Percentiles rank a stretch among this genome's conserved stretches.
These are phyloP conservation scores for Obelidium mucronatum DNA, from an alignment of 192 early-diverging fungal species.

Conservation along the genomic window DNA sequence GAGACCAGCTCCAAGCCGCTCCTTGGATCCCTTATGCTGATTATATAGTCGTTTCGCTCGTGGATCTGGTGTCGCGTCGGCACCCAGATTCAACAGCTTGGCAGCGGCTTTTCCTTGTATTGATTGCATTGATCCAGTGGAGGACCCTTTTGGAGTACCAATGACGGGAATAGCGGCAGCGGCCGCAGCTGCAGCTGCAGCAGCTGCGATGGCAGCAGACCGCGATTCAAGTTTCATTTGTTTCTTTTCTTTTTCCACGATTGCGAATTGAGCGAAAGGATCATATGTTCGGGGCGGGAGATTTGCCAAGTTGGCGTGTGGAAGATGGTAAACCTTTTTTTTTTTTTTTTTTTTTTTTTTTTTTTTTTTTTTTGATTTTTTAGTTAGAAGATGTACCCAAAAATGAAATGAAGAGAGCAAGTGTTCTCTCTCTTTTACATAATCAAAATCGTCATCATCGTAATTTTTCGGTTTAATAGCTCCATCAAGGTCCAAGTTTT, in stretches of 20 bases:
- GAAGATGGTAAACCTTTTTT: constrained; percentile 55
- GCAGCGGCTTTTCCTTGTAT: constrained; percentile 32
- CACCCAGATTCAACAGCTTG: constrained; percentile 25
- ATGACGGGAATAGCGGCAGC: neutral
- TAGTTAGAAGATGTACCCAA: constrained; percentile 21
- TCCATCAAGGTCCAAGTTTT: constrained; percentile 55
- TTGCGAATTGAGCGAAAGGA: constrained; percentile 44
- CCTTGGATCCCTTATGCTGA: constrained; percentile 18
- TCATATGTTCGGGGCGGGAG: constrained; percentile 45
- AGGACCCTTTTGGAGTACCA: neutral
- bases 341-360: neutral
- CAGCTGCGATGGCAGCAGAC: too few relatives aligned
- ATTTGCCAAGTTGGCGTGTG: constrained; percentile 48
- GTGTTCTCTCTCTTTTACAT: constrained; percentile 39
- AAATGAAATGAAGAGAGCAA: constrained; percentile 31
- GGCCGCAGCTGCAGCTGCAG: neutral
- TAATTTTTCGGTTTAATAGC: constrained; percentile 45
- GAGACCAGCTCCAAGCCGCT: neutral
- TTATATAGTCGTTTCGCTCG: constrained; percentile 1
- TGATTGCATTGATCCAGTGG: constrained; percentile 11
- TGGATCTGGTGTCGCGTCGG: constrained; percentile 3
- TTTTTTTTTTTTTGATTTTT: neutral
- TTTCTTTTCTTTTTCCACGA: constrained; percentile 8
- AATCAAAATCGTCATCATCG: constrained; percentile 62
- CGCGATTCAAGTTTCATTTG: constrained; percentile 25